Percentiles rank a stretch among this genome's conserved stretches.
Conservation (phyloP, 352 stramenopile genomes). For the Phytophthora cryptogea region DNA sequence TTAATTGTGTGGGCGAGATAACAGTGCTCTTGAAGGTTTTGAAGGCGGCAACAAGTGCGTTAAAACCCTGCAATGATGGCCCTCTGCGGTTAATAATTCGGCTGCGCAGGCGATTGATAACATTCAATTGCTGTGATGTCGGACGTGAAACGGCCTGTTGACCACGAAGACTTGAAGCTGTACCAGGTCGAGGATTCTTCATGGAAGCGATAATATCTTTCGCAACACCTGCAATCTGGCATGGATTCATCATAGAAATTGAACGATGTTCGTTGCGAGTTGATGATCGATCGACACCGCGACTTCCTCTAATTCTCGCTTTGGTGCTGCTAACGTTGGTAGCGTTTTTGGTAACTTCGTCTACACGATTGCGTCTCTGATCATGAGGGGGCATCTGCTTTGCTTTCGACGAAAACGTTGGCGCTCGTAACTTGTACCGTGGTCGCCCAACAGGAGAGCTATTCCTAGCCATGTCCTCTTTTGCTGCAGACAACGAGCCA, state of each 20-base stretch:
- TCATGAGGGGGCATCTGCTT: constrained; percentile 23
- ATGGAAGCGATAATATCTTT: constrained; percentile 13
- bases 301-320: neutral
- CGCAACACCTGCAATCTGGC: constrained; percentile 10
- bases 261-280: neutral
- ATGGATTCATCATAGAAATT: neutral
- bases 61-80: constrained; percentile 46
- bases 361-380: constrained; percentile 3
- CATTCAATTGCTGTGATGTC: constrained; percentile 9
- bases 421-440: constrained; percentile 17
- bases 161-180: constrained; percentile 3
- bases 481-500: constrained; percentile 1
- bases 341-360: neutral
- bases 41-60: constrained; percentile 43
- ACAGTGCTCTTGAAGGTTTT: constrained; percentile 40
- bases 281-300: neutral
- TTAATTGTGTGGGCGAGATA: constrained; percentile 60
- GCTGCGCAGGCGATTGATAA: constrained; percentile 27
- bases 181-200: constrained; percentile 6
- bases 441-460: constrained; percentile 1
- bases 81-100: constrained; percentile 44
- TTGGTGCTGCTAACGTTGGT: neutral
- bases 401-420: constrained; percentile 24
- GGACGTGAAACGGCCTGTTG: constrained; percentile 1
- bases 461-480: constrained; percentile 10